These are phyloP conservation scores for Inga oerstediana DNA, from an alignment of 306 rosid genomes.

Conservation along the genomic window DNA sequence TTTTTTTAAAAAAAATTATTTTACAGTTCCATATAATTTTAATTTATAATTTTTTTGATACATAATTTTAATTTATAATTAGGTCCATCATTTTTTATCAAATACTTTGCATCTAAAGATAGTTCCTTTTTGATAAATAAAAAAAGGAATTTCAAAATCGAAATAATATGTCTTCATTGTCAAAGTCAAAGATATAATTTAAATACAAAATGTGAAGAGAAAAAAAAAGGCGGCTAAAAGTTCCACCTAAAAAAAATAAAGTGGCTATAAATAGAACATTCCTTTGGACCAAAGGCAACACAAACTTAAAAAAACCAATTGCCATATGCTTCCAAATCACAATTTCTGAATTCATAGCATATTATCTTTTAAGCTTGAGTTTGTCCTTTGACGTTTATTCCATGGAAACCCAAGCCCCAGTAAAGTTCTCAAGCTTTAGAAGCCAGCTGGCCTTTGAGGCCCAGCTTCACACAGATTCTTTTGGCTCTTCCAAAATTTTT, in stretches of 20 bases:
- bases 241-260: background rate
- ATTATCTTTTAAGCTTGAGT: background rate
- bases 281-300: background rate
- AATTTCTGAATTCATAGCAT: background rate
- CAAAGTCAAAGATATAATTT: background rate
- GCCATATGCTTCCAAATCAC: background rate
- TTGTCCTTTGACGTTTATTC: background rate
- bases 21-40: too few species aligned
- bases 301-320: background rate
- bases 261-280: background rate
- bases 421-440: slow-evolving; percentile 53
- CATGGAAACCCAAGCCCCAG: slow-evolving; percentile 42
- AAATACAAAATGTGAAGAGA: background rate
- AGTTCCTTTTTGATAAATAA: too few species aligned
- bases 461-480: slow-evolving; percentile 41
- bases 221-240: background rate
- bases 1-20: too few species aligned
- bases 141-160: too few species aligned
- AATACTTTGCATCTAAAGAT: too few species aligned
- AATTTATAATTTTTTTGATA: too few species aligned
- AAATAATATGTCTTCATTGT: background rate
- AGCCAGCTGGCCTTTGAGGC: slow-evolving; percentile 48
- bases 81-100: too few species aligned
- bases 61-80: too few species aligned
- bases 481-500: slow-evolving; percentile 37